Conservation (phyloP, 1,139 yeast species). For the Saccharomyces hybrid region DNA sequence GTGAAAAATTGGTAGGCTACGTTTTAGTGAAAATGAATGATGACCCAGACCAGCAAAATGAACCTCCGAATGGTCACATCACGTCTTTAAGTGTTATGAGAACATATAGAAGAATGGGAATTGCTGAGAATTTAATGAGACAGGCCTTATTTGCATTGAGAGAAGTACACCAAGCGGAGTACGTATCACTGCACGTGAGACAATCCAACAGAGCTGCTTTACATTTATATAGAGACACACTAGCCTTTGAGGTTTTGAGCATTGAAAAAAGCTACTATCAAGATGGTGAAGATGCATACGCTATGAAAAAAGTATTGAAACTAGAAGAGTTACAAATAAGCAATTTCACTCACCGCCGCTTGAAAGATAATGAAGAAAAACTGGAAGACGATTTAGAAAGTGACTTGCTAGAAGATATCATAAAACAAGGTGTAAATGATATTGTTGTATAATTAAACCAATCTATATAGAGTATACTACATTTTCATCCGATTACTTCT, state of each 20-base stretch:
- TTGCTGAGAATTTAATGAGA: conserved; percentile 89
- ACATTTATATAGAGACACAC: conserved; percentile 81
- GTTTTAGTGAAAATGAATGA: conserved; percentile 96
- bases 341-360: conserved; percentile 36
- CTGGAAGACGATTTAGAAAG: conserved; percentile 46
- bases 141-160: conserved; percentile 73
- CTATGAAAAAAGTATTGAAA: conserved; percentile 67
- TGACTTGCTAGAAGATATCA: conserved; percentile 36
- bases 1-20: conserved; percentile 85
- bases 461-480: neutral
- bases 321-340: conserved; percentile 56
- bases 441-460: conserved; percentile 14
- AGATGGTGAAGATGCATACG: conserved; percentile 98
- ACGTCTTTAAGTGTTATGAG: conserved; percentile 93
- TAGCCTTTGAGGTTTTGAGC: conserved; percentile 70
- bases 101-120: conserved; percentile 88
- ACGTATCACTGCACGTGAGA: conserved; percentile 89
- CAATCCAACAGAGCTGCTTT: conserved; percentile 90
- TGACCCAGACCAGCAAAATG: conserved; percentile 57
- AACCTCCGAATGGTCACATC: conserved; percentile 85
- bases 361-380: conserved; percentile 27
- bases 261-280: conserved; percentile 86
- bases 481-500: neutral
- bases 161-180: conserved; percentile 75
- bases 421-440: conserved; percentile 22